phyloP scores from a whole-genome alignment of 202 grass and related monocot species.

The Sporobolus alterniflorus region DNA sequence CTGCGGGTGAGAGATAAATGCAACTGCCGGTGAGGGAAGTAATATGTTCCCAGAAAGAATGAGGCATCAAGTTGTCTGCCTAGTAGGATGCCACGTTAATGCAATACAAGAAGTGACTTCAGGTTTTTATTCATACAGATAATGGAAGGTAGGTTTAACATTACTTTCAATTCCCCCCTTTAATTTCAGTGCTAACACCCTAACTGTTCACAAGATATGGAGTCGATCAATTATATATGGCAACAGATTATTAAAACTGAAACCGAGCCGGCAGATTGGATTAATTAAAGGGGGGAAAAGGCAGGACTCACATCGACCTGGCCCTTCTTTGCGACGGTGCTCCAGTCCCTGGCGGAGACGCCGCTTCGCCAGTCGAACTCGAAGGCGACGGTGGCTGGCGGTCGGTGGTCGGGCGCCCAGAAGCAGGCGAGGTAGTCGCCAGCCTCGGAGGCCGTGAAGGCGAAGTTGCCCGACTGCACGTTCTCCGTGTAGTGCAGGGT shows the following conservation, averaged over 20 bases:
- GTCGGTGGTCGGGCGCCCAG: slow-evolving; percentile 61
- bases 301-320: slow-evolving; percentile 68
- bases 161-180: no score
- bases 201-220: neutral
- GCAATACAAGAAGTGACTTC: no score
- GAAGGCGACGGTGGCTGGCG: slow-evolving; percentile 42
- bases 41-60: no score
- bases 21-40: no score
- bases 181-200: neutral
- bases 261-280: neutral
- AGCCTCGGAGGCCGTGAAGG: slow-evolving; percentile 67
- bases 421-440: slow-evolving; percentile 81
- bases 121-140: no score
- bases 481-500: slow-evolving; percentile 67
- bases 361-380: slow-evolving; percentile 84
- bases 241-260: neutral
- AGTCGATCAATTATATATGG: neutral
- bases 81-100: no score
- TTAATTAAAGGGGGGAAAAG: neutral
- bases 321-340: slow-evolving; percentile 69
- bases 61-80: no score
- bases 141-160: no score
- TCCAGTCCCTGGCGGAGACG: slow-evolving; percentile 66
- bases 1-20: no score
- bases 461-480: slow-evolving; percentile 74